phyloP scores from a whole-genome alignment of 78 protist genomes.

The Mantamonas sphyraenae region DNA sequence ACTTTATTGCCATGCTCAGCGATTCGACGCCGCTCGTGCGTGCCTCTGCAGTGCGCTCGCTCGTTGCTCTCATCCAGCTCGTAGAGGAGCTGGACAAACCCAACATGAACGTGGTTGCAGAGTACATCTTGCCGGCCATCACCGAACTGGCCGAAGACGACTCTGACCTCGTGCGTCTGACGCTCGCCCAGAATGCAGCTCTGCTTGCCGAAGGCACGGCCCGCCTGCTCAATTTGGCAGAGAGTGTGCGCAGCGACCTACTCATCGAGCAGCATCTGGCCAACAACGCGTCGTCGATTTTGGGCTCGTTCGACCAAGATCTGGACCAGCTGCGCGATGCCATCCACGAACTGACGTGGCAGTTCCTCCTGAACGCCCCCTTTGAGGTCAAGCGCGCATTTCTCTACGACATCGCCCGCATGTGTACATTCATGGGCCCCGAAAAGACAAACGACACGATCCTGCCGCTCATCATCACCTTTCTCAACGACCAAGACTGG shows the following conservation, averaged over 20 bases:
- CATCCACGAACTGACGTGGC: background rate
- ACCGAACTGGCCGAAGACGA: background rate
- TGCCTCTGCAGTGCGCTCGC: background rate
- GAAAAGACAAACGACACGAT: background rate
- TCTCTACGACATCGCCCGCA: background rate
- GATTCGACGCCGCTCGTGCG: background rate
- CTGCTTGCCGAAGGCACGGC: background rate
- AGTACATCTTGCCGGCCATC: background rate
- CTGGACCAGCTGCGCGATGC: background rate
- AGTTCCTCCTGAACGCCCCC: background rate
- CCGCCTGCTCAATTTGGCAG: background rate
- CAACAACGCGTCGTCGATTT: background rate
- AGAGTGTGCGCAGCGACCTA: too few species aligned
- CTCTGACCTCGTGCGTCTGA: background rate
- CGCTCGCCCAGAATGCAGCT: background rate
- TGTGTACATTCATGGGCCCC: background rate
- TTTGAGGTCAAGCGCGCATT: background rate
- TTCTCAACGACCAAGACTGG: background rate
- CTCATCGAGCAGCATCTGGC: too few species aligned
- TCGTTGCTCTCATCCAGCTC: too few species aligned
- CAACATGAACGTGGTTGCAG: background rate
- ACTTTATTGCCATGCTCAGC: background rate
- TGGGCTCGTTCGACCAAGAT: background rate
- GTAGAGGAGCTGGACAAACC: background rate
- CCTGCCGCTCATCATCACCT: background rate